Percentiles rank a stretch among this genome's conserved stretches.
Conservation (phyloP, 2,329 filamentous ascomycete genomes). For the Fusarium euwallaceae region DNA sequence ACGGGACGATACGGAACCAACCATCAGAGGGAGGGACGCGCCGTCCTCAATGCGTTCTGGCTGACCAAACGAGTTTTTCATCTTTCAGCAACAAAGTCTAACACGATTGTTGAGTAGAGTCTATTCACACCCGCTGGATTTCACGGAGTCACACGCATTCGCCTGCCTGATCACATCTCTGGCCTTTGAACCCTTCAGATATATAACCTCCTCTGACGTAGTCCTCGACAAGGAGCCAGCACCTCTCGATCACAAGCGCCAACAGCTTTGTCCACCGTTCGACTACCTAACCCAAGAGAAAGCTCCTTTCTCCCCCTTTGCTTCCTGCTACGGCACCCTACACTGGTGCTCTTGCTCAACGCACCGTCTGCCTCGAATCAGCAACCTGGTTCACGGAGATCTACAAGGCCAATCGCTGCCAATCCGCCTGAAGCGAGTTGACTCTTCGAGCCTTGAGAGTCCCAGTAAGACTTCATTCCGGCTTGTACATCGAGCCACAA, state of each 20-base stretch:
- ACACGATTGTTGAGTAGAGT: conserved; percentile 26
- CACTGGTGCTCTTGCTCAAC: neutral
- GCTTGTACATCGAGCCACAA: conserved; percentile 10
- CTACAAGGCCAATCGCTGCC: conserved; percentile 16
- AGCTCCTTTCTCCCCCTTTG: conserved; percentile 18
- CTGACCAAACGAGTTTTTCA: conserved; percentile 24
- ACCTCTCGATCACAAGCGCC: conserved; percentile 17
- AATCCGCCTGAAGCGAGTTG: conserved; percentile 16
- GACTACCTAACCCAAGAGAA: conserved; percentile 10
- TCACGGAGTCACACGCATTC: neutral
- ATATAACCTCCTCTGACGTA: conserved; percentile 1
- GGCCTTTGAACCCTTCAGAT: neutral
- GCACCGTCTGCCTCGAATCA: conserved; percentile 12
- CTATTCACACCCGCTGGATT: neutral
- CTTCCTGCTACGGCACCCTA: neutral
- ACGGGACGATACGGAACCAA: conserved; percentile 4
- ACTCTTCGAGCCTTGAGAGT: conserved; percentile 1
- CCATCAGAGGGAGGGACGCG: conserved; percentile 34
- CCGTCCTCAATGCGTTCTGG: conserved; percentile 41
- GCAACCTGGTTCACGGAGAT: neutral
- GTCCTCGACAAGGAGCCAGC: neutral
- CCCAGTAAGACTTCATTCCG: conserved; percentile 14
- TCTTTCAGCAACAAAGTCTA: conserved; percentile 28
- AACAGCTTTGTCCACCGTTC: conserved; percentile 33
- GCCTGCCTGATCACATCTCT: neutral